Percentiles rank a stretch among this genome's conserved stretches.
These are phyloP conservation scores for Coccomyxa sp. DNA, from an alignment of 139 green algal genomes.

Conservation along the genomic window DNA sequence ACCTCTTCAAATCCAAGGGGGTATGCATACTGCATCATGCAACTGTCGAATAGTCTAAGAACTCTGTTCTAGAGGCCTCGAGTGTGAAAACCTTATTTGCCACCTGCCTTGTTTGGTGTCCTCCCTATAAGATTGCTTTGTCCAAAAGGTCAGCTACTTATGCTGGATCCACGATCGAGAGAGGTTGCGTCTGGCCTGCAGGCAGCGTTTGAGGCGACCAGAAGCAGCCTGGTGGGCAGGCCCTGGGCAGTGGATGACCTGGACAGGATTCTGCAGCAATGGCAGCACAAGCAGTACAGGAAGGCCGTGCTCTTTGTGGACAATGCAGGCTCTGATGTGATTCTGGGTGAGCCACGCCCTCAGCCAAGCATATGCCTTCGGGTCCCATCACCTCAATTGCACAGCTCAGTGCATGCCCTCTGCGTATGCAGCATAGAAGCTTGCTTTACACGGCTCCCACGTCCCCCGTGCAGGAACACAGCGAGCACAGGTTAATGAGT, in stretches of 20 bases:
- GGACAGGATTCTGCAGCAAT: conserved; percentile 48
- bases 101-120: too few species aligned
- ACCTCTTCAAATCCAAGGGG: conserved; percentile 30
- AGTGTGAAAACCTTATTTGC: too few species aligned
- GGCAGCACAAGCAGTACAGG: conserved; percentile 25
- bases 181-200: conserved; percentile 4
- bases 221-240: conserved; percentile 48
- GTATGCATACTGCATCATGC: too few species aligned
- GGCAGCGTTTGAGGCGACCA: conserved; percentile 44
- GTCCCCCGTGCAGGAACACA: background rate
- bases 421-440: background rate
- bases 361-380: background rate
- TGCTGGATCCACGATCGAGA: background rate
- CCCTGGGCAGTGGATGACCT: conserved; percentile 86
- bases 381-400: background rate
- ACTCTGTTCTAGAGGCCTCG: too few species aligned
- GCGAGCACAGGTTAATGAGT: background rate
- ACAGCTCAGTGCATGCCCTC: background rate
- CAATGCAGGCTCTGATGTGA: conserved; percentile 84
- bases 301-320: conserved; percentile 87
- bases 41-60: too few species aligned
- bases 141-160: background rate
- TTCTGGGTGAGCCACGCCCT: conserved; percentile 37
- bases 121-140: too few species aligned
- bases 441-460: background rate